Base-by-base conservation (phyloP, 2,329 filamentous ascomycete species). In the Penicillium sp. region DNA sequence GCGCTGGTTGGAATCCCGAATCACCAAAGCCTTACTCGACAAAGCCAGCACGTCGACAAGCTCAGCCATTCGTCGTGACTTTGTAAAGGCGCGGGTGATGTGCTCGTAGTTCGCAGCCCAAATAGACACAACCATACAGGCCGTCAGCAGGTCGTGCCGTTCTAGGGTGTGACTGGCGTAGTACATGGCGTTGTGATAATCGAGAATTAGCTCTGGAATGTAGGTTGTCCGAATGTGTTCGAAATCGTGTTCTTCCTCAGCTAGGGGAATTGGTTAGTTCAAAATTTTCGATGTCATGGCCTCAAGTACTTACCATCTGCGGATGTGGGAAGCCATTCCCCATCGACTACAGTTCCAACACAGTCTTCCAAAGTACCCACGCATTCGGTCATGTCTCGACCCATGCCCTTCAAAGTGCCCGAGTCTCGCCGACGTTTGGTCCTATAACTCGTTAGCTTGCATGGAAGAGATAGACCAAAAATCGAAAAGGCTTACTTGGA, bases 91-190 rank as follows among this genome's bases (percentile, higher is more conserved):
- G 23, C 78, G 74, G 1, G 87, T 84, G 38, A 93, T 73, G 61
- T 87, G 85, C 23, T 85, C 85, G 56, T 81, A 82, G 60, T 86
- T 84, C 53, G 88, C 85, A 2, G 93, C 90, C 47, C 96, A 82
- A 2, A 86, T 85, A 1, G 91, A 87, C 14, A 99, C 78, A 55
- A 96, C 90, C 89, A 99, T 93, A 65, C 87, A 89, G 67, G 93
- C 86, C 26, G 94, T 81, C 16, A 96, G 79, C 61, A 88, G 83
- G 55, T 93, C 89, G 40, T 91, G 55, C n/a, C 58, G 85, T 42
- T 85, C 87, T 40, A 95, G 77, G 45, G 84, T 81, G 43, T 85
- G 86, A 3, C 90, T 91, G 0, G 89, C 88, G 67, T 88, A 89
- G 69, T 95, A 89, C 46, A 97, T 78, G 1, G 89, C 86, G 64